Conservation (phyloP, 768 basidiomycete genomes). For the Calvatia gigantea region DNA sequence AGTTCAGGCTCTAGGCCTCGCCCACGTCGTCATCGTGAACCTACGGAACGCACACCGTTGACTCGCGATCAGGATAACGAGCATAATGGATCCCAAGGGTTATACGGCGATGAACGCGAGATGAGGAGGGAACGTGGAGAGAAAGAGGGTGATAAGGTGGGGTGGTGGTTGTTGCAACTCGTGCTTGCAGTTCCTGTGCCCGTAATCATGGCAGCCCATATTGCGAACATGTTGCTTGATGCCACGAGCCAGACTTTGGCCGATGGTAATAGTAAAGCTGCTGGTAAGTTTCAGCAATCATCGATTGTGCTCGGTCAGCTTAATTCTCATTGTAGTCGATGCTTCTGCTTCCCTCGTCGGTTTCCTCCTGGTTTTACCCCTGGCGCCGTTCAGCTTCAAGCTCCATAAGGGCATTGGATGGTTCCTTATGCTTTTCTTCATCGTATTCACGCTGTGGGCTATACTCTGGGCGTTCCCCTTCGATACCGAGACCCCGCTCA, state of each 20-base stretch:
- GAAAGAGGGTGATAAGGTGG: conserved; percentile 24
- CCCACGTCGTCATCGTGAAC: neutral
- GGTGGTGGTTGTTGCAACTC: conserved; percentile 59
- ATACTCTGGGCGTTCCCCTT: conserved; percentile 60
- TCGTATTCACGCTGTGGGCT: conserved; percentile 39
- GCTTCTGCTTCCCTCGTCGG: conserved; percentile 39
- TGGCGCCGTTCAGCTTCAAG: conserved; percentile 62
- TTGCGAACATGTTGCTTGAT: conserved; percentile 41
- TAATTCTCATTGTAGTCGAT: conserved; percentile 51
- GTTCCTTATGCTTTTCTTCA: conserved; percentile 35
- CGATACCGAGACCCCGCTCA: conserved; percentile 55
- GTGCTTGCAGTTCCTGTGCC: conserved; percentile 51
- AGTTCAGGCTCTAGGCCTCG: neutral
- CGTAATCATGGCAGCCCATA: conserved; percentile 49
- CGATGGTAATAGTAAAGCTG: conserved; percentile 52
- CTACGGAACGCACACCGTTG: conserved; percentile 15
- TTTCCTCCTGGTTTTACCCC: conserved; percentile 51
- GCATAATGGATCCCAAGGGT: neutral
- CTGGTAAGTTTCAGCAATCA: conserved; percentile 36
- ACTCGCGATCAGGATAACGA: conserved; percentile 3
- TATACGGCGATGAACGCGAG: neutral
- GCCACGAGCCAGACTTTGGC: conserved; percentile 54
- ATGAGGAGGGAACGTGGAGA: neutral
- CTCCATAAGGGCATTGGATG: conserved; percentile 29
- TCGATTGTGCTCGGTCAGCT: neutral